These are phyloP conservation scores for Quercus tomentella DNA, from an alignment of 331 rosid genomes.

Conservation along the genomic window DNA sequence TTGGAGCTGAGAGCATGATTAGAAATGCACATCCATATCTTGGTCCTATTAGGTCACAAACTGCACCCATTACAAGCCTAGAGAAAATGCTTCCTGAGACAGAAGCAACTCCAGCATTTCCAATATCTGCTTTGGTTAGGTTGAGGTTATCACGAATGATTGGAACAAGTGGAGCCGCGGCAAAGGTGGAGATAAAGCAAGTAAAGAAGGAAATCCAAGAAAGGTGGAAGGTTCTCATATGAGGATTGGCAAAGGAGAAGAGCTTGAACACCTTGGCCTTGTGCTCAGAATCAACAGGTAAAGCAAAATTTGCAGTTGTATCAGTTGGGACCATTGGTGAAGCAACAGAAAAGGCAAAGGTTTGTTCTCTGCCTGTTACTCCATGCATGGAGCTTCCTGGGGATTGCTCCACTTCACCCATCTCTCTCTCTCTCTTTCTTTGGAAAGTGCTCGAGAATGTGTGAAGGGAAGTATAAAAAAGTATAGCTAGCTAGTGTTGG, in stretches of 20 bases:
- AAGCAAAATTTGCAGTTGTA: constrained; percentile 51
- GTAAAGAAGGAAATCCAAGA: constrained; percentile 95
- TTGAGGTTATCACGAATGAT: constrained; percentile 84
- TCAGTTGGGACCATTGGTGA: constrained; percentile 71
- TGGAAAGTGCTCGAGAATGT: neutral
- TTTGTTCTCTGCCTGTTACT: constrained; percentile 77
- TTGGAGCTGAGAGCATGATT: constrained; percentile 64
- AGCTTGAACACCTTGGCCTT: constrained; percentile 73
- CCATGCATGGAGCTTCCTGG: constrained; percentile 99
- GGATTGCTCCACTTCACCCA: constrained; percentile 52
- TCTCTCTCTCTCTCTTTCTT: neutral
- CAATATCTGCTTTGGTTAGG: constrained; percentile 70
- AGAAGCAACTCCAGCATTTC: constrained; percentile 88
- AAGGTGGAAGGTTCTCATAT: constrained; percentile 92
- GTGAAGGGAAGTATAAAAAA: neutral
- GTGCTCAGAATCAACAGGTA: constrained; percentile 81
- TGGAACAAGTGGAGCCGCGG: constrained; percentile 67
- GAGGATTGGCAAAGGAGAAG: constrained; percentile 76
- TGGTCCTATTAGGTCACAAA: constrained; percentile 73
- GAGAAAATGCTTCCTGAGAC: constrained; percentile 86
- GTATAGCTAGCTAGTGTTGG: neutral
- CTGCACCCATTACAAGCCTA: constrained; percentile 74
- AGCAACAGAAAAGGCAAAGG: constrained; percentile 54
- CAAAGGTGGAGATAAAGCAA: constrained; percentile 56
- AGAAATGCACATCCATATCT: constrained; percentile 86